A percentile compares a stretch with the other conserved stretches of the same genome.
Evolutionary conservation across 306 rosid species (phyloP).

Genomic region (Cucurbita argyrosperma): DNA sequence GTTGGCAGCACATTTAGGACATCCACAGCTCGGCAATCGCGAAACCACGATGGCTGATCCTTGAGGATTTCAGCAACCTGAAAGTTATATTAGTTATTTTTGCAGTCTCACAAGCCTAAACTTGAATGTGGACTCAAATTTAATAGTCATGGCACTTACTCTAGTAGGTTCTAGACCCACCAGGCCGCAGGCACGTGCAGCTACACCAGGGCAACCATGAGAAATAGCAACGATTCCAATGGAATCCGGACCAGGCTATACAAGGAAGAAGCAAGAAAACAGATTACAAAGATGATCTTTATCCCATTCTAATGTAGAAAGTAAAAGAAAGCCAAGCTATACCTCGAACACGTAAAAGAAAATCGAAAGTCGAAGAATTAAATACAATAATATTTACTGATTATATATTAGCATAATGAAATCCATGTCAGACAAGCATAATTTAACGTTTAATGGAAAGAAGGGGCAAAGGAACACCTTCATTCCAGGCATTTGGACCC

Average conservation of each 20-base stretch:
- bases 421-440: constrained; percentile 1
- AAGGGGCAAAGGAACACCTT: constrained; percentile 33
- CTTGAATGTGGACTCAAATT: not conserved
- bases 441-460: not conserved
- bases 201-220: constrained; percentile 99
- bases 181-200: constrained; percentile 99
- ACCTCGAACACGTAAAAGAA: not conserved
- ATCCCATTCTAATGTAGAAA: not conserved
- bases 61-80: constrained; percentile 98
- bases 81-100: constrained; percentile 10
- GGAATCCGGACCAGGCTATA: constrained; percentile 99
- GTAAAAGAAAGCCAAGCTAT: not conserved
- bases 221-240: constrained; percentile 99
- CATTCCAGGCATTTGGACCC: constrained; percentile 99
- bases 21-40: constrained; percentile 98
- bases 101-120: constrained; percentile 5
- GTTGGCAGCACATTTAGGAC: constrained; percentile 88
- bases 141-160: constrained; percentile 34
- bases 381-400: not conserved
- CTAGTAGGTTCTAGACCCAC: constrained; percentile 99
- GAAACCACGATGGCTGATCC: constrained; percentile 91
- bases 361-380: not conserved
- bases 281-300: not conserved
- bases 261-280: constrained; percentile 3
- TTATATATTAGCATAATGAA: not conserved